Conservation (phyloP, 1,284 basidiomycete genomes). For the Rhodotorula sp. region DNA sequence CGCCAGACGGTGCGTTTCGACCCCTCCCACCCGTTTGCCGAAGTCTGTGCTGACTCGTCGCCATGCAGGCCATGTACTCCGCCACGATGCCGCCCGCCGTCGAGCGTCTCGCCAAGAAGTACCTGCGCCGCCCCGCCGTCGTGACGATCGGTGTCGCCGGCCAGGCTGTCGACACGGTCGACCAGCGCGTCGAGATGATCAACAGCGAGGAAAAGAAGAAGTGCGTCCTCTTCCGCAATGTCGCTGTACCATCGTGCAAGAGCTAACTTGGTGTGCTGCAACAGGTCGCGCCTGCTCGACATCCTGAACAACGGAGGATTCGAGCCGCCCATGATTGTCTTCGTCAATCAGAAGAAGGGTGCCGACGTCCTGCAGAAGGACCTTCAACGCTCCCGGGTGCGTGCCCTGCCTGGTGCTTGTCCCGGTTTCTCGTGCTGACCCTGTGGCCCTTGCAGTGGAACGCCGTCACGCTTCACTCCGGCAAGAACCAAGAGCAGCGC, state of each 20-base stretch:
- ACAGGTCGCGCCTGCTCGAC: conserved; percentile 76
- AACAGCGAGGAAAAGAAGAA: conserved; percentile 92
- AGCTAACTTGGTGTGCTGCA: background rate
- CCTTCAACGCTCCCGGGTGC: conserved; percentile 61
- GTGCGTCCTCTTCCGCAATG: conserved; percentile 62
- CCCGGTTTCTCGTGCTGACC: background rate
- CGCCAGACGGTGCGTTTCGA: conserved; percentile 45
- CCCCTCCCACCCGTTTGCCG: background rate
- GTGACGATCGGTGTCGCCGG: conserved; percentile 98
- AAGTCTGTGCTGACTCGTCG: background rate
- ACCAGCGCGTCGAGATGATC: conserved; percentile 93
- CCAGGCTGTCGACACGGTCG: conserved; percentile 95
- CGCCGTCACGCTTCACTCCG: conserved; percentile 87
- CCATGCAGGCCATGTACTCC: conserved; percentile 67
- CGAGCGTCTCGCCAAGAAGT: conserved; percentile 89
- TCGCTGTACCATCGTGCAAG: too few relatives aligned
- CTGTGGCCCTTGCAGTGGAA: conserved; percentile 62
- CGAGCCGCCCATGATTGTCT: conserved; percentile 92
- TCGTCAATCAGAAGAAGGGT: conserved; percentile 99
- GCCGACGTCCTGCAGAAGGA: conserved; percentile 95
- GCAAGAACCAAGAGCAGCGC: conserved; percentile 95
- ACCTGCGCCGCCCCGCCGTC: conserved; percentile 85
- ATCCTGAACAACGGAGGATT: conserved; percentile 83
- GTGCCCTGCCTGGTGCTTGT: background rate
- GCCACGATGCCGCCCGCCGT: conserved; percentile 98